Conservation (phyloP, 2,329 filamentous ascomycete species). For the Emericellopsis cladophorae region DNA sequence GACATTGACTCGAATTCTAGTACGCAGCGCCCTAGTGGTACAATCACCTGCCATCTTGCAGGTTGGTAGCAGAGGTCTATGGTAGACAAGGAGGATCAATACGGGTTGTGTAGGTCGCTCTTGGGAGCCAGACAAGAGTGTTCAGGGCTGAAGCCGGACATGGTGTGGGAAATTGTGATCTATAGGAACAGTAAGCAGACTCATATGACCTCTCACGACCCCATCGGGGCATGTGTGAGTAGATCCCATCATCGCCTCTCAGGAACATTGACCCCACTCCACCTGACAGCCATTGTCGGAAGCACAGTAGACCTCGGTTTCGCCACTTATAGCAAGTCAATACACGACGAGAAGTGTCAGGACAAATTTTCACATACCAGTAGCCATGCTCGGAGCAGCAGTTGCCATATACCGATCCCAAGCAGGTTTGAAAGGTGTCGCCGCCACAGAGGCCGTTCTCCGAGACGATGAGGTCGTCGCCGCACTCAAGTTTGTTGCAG, state of each 20-base stretch:
- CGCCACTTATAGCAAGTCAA: background rate
- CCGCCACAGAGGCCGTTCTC: slow-evolving; percentile 22
- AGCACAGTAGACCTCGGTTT: background rate
- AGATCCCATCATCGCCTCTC: background rate
- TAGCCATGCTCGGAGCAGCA: slow-evolving; percentile 22
- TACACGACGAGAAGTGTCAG: background rate
- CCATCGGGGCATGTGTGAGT: too few species aligned
- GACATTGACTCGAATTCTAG: too few species aligned
- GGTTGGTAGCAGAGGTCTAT: too few species aligned
- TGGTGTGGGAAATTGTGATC: too few species aligned
- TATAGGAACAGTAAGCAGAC: too few species aligned
- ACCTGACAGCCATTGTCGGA: background rate
- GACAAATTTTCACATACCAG: slow-evolving; percentile 14
- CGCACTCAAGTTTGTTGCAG: slow-evolving; percentile 9
- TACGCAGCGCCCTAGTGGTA: too few species aligned
- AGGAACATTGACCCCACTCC: background rate
- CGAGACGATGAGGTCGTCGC: slow-evolving; percentile 8
- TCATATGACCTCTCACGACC: too few species aligned
- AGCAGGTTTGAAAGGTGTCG: slow-evolving; percentile 16
- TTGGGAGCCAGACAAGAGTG: too few species aligned
- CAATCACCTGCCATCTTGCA: too few species aligned
- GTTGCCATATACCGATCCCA: slow-evolving; percentile 11
- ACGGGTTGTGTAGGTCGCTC: too few species aligned
- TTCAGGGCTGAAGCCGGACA: too few species aligned
- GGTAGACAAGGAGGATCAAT: too few species aligned